Base-by-base conservation (phyloP, 768 basidiomycete genomes). In the Paxillus involutus region DNA sequence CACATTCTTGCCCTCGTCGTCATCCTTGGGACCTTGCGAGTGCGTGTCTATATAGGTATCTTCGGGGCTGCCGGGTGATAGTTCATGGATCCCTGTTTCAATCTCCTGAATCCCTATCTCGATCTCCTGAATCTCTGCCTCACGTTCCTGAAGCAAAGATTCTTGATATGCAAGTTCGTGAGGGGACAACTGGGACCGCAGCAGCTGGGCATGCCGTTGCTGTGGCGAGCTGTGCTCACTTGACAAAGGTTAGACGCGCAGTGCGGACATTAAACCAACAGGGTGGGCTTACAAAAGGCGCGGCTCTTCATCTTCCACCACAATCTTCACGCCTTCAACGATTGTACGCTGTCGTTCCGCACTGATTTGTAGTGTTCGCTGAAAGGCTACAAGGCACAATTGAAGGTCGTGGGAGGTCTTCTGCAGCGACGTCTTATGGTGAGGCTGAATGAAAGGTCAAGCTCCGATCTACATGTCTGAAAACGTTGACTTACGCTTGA, bases 81-180 rank as follows among this genome's bases (percentile, higher is more conserved):
- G 73, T 70, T 99, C 96, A 63, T 96, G 93, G 51, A 99, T 98
- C 7, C 97, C 96, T 7, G 84, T 21, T 3, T 21, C 21, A 21
- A 21, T 21, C 21, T 21, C 21, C 21, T 21, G 21, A 21, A 21
- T 21, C 21, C 21, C 21, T 21, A 21, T 86, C 71, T 99, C 97
- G 48, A 99, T 99, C 67, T 98, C 94, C 47, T 90, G 84, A 51
- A 98, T 98, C 64, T 98, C 97, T 0, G 79, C 79, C 69, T 99
- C 96, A 14, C 97, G 88, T 67, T 99, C 97, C 37, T 53, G 66
- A 36, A 71, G 69, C 37, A 98, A 75, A 10, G 92, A 91, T 67
- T 99, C 96, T 70, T 98, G 97, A 68, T 95, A 95, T 13, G 92
- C 92, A 21, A 98, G 81, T 71, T 98, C 96, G 55, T 91, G 89